Evolutionary conservation across 768 basidiomycete genomes (phyloP).

Genomic region (Tulasnella sp.): DNA sequence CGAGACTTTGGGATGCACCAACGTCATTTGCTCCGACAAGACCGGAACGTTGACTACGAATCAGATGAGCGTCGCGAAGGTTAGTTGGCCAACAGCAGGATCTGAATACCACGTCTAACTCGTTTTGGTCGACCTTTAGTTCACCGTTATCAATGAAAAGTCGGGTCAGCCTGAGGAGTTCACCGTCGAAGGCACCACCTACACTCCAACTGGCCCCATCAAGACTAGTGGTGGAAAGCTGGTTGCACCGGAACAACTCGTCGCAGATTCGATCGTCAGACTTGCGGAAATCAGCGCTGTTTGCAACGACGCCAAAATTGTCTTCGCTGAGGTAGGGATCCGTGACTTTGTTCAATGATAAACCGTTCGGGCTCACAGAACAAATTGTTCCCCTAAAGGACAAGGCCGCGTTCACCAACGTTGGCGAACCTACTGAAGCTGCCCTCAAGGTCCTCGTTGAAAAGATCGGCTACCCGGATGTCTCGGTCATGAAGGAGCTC

Average conservation of each 20-base stretch:
- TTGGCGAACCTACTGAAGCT: slow-evolving; percentile 97
- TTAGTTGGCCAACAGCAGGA: no score
- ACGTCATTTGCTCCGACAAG: slow-evolving; percentile 99
- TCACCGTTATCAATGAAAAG: slow-evolving; percentile 63
- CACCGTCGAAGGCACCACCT: slow-evolving; percentile 87
- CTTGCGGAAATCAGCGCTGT: slow-evolving; percentile 88
- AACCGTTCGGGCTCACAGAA: background rate
- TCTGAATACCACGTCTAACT: slow-evolving; percentile 40
- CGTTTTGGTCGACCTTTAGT: slow-evolving; percentile 46
- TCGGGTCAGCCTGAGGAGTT: slow-evolving; percentile 59
- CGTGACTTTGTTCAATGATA: background rate
- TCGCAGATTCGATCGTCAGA: slow-evolving; percentile 65
- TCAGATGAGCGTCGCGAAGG: slow-evolving; percentile 86
- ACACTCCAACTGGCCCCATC: slow-evolving; percentile 77
- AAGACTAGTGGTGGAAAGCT: slow-evolving; percentile 59
- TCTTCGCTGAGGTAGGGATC: slow-evolving; percentile 68
- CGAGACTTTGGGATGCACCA: slow-evolving; percentile 95
- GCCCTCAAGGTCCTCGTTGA: slow-evolving; percentile 92
- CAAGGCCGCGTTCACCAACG: slow-evolving; percentile 68
- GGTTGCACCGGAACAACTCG: slow-evolving; percentile 50
- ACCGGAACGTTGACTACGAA: slow-evolving; percentile 87
- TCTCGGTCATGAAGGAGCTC: slow-evolving; percentile 44
- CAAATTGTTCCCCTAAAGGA: slow-evolving; percentile 50
- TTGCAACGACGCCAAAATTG: slow-evolving; percentile 91
- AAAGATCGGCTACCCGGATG: slow-evolving; percentile 78